Evolutionary conservation across 352 stramenopile species (phyloP).

Genomic region (Phytophthora niederhauseri): DNA sequence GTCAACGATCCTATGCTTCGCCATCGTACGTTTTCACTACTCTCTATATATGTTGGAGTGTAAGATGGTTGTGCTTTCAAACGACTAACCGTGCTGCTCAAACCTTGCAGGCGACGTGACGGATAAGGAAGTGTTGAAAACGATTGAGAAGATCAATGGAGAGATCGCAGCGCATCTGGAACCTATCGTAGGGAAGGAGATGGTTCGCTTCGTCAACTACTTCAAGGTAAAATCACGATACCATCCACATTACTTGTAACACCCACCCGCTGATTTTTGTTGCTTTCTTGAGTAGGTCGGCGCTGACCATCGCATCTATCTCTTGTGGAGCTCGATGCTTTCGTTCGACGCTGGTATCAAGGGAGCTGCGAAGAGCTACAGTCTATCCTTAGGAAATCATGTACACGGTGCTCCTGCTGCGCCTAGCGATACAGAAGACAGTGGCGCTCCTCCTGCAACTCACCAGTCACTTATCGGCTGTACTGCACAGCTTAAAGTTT

Average conservation of each 20-base stretch:
- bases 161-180: conserved; percentile 65
- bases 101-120: conserved; percentile 48
- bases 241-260: background rate
- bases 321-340: conserved; percentile 75
- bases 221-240: conserved; percentile 61
- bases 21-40: conserved; percentile 35
- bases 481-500: conserved; percentile 45
- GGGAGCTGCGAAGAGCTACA: conserved; percentile 52
- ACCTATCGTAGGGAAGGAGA: conserved; percentile 67
- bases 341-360: conserved; percentile 57
- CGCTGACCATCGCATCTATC: conserved; percentile 62
- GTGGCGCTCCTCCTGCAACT: conserved; percentile 3
- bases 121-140: conserved; percentile 47
- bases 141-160: conserved; percentile 60
- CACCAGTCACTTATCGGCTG: conserved; percentile 31
- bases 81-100: background rate
- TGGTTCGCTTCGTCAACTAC: conserved; percentile 60
- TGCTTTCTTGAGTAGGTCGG: conserved; percentile 42
- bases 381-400: conserved; percentile 39
- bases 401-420: conserved; percentile 6
- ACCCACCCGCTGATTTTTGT: conserved; percentile 8
- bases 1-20: conserved; percentile 46
- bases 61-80: background rate
- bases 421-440: background rate
- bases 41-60: background rate